Percentiles rank a stretch among this genome's conserved stretches.
phyloP scores from a whole-genome alignment of 2,329 filamentous ascomycete genomes.

The Paramyrothecium roridum region DNA sequence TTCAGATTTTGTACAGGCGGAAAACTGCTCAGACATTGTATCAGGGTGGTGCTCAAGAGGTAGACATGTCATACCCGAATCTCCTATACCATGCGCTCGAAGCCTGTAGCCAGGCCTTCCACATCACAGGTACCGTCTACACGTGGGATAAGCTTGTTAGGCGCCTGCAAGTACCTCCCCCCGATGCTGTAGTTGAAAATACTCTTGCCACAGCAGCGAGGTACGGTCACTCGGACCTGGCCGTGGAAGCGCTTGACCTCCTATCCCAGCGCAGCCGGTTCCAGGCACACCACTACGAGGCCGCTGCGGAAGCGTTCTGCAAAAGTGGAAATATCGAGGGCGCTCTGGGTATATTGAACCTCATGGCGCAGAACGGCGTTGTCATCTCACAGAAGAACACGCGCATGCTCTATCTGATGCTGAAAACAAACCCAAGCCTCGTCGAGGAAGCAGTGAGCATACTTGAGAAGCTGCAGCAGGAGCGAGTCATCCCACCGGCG shows the following conservation, averaged over 20 bases:
- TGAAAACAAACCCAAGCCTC: constrained; percentile 44
- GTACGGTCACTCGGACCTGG: constrained; percentile 64
- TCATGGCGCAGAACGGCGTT: constrained; percentile 60
- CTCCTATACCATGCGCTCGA: constrained; percentile 76
- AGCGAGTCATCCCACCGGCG: constrained; percentile 33
- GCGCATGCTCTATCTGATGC: constrained; percentile 55
- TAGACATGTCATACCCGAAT: constrained; percentile 37
- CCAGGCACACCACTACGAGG: constrained; percentile 71
- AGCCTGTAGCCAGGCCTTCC: constrained; percentile 60
- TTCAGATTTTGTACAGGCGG: constrained; percentile 63
- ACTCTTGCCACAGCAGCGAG: constrained; percentile 71
- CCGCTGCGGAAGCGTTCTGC: constrained; percentile 70
- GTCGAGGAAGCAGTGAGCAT: constrained; percentile 50
- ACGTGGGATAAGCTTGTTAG: constrained; percentile 68
- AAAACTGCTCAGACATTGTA: constrained; percentile 15
- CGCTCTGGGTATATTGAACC: constrained; percentile 67
- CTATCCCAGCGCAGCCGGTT: constrained; percentile 42
- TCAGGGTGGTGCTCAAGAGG: constrained; percentile 7
- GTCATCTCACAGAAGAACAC: constrained; percentile 59
- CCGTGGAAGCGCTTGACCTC: constrained; percentile 64
- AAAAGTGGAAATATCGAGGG: constrained; percentile 56
- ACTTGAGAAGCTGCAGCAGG: constrained; percentile 49
- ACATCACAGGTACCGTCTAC: constrained; percentile 62
- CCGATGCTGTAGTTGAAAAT: constrained; percentile 63
- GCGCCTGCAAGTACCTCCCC: constrained; percentile 33